Evolutionary conservation across 179 eudicot species (phyloP).

Genomic region (Beta lomatogona): DNA sequence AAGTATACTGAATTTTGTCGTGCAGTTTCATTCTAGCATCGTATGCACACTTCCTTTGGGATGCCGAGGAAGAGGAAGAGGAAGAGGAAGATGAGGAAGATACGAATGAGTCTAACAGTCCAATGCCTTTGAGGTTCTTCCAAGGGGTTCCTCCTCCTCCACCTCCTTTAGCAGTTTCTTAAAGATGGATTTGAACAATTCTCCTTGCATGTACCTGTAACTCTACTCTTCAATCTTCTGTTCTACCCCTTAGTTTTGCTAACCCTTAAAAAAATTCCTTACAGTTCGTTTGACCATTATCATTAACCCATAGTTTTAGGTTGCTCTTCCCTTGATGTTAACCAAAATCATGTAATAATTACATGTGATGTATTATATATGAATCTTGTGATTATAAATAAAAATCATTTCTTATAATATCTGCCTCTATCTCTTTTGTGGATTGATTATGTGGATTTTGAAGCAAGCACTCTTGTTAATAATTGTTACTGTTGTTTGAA

Average conservation of each 20-base stretch:
- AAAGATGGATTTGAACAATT: constrained; percentile 9
- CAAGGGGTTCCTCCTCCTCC: constrained; percentile 36
- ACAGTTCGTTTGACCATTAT: not conserved
- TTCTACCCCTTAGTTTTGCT: constrained; percentile 14
- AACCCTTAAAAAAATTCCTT: constrained; percentile 5
- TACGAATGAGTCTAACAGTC: constrained; percentile 15
- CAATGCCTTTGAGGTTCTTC: constrained; percentile 31
- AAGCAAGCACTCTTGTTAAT: no score
- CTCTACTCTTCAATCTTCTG: constrained; percentile 5
- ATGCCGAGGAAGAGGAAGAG: constrained; percentile 58
- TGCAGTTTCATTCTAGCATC: constrained; percentile 69
- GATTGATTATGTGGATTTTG: no score
- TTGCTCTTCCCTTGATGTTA: constrained; percentile 13
- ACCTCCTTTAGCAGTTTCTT: constrained; percentile 44
- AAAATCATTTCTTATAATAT: not conserved
- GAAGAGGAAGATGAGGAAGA: constrained; percentile 48
- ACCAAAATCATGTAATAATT: constrained; percentile 17
- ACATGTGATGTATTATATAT: not conserved
- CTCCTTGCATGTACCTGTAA: constrained; percentile 3
- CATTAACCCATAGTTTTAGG: constrained; percentile 6
- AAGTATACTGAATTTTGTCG: not conserved
- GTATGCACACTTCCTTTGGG: constrained; percentile 77
- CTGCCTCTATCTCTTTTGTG: no score
- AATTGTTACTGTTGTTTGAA: no score
- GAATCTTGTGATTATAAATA: constrained; percentile 9